Conservation (phyloP, 257 asterid species). For the Solanum gandarillasii region DNA sequence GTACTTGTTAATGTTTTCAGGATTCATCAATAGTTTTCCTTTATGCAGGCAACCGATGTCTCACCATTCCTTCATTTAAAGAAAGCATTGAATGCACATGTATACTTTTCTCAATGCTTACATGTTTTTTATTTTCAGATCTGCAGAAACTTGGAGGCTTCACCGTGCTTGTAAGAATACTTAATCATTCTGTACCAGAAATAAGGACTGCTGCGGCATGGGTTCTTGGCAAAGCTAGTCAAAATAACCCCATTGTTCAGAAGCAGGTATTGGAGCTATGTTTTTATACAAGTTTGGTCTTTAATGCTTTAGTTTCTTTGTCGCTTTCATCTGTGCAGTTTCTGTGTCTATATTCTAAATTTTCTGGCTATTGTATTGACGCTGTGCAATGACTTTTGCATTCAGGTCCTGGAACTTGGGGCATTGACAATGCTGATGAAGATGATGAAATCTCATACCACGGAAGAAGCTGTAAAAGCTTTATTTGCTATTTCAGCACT, state of each 20-base stretch:
- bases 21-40: background rate
- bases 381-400: conserved; percentile 3
- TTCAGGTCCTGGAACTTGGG: conserved; percentile 69
- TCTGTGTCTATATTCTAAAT: background rate
- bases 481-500: conserved; percentile 75
- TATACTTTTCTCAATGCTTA: background rate
- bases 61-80: background rate
- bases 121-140: conserved; percentile 25
- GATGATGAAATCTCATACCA: conserved; percentile 39
- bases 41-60: background rate
- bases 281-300: background rate
- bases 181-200: conserved; percentile 36
- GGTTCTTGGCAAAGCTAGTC: conserved; percentile 86
- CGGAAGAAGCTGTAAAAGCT: conserved; percentile 77
- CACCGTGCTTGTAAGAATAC: conserved; percentile 36
- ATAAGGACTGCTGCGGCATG: conserved; percentile 65
- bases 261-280: conserved; percentile 41
- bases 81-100: background rate
- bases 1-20: background rate
- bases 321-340: background rate
- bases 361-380: background rate
- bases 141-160: conserved; percentile 75
- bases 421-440: conserved; percentile 46
- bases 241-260: conserved; percentile 69
- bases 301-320: background rate